A percentile compares a stretch with the other conserved stretches of the same genome.
phyloP scores from a whole-genome alignment of 2,329 filamentous ascomycete species.

The Neonectria sp. region DNA sequence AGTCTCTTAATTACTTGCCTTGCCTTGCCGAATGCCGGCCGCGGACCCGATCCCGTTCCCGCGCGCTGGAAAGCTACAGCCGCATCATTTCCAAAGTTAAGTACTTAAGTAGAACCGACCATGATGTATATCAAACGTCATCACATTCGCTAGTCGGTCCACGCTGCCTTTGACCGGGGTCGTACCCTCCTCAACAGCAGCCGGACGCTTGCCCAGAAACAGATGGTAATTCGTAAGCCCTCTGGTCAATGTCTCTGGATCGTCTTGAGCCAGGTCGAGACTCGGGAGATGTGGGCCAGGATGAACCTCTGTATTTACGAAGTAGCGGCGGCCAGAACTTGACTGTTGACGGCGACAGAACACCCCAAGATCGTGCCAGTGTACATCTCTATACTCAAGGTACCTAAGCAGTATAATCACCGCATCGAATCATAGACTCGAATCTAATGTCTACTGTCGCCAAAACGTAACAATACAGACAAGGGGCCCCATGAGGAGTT shows the following conservation, averaged over 20 bases:
- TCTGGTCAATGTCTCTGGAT: slow-evolving; percentile 9
- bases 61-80: background rate
- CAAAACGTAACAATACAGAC: background rate
- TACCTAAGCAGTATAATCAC: background rate
- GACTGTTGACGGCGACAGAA: background rate
- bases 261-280: slow-evolving; percentile 1
- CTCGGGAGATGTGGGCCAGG: slow-evolving; percentile 13
- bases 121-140: background rate
- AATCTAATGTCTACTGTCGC: background rate
- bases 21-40: background rate
- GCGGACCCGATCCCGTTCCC: slow-evolving; percentile 5
- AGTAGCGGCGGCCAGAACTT: background rate
- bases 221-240: slow-evolving; percentile 1
- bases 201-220: background rate
- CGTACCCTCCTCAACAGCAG: background rate
- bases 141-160: background rate
- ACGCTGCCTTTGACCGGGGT: background rate
- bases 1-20: background rate
- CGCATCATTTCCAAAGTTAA: background rate
- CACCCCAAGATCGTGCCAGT: background rate
- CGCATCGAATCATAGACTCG: background rate
- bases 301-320: background rate
- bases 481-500: slow-evolving; percentile 1
- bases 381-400: background rate
- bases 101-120: background rate